Evolutionary conservation across 768 basidiomycete genomes (phyloP).

Genomic region (Vararia minispora): DNA sequence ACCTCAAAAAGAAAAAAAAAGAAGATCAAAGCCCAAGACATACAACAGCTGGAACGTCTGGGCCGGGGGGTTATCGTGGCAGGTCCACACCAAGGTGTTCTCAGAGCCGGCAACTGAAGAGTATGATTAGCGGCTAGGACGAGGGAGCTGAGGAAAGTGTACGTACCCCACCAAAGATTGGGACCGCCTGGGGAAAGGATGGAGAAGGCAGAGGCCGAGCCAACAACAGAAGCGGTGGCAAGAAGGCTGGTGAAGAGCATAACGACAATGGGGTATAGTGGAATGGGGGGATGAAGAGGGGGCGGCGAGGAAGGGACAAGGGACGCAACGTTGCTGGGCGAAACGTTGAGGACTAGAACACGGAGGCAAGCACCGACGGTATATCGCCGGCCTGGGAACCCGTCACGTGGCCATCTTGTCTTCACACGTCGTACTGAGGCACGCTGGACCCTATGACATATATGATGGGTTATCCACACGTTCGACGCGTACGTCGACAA

Average conservation of each 20-base stretch:
- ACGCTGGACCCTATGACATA: no score
- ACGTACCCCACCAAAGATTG: slow-evolving; percentile 53
- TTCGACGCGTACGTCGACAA: no score
- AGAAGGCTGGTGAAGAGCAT: not conserved
- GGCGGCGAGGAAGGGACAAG: slow-evolving; percentile 6
- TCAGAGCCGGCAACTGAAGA: slow-evolving; percentile 39
- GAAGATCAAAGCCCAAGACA: not conserved
- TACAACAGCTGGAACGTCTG: slow-evolving; percentile 22
- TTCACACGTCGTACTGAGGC: no score
- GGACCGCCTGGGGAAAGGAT: slow-evolving; percentile 34
- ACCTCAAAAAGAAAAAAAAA: slow-evolving; percentile 5
- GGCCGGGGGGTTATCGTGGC: slow-evolving; percentile 26
- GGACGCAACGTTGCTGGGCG: not conserved
- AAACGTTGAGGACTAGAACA: not conserved
- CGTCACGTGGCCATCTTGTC: no score
- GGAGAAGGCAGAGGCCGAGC: slow-evolving; percentile 28
- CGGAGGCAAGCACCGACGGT: no score
- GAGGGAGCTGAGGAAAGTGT: not conserved
- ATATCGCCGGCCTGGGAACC: no score
- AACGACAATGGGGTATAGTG: not conserved
- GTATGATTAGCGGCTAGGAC: not conserved
- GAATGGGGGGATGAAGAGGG: slow-evolving; percentile 9
- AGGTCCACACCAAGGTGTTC: slow-evolving; percentile 56
- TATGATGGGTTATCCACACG: no score
- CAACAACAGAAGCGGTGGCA: slow-evolving; percentile 19